A percentile compares a stretch with the other conserved stretches of the same genome.
These are phyloP conservation scores for Phycomyces nitens DNA, from an alignment of 192 early-diverging fungal species.

Conservation along the genomic window DNA sequence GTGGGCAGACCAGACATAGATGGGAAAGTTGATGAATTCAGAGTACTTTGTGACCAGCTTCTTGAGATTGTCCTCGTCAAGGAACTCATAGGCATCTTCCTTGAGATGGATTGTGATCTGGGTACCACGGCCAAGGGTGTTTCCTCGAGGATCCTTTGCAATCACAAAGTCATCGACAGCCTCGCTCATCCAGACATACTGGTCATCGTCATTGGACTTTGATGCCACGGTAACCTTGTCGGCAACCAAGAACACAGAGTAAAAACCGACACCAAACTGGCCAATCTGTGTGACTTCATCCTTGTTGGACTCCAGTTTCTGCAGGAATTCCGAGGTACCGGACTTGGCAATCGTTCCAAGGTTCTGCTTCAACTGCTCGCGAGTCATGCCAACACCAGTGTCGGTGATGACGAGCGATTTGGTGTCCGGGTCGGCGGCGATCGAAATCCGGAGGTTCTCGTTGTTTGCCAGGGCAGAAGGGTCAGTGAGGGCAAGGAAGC, in stretches of 20 bases:
- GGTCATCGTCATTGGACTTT: conserved; percentile 84
- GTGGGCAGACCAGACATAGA: conserved; percentile 70
- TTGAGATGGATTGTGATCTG: conserved; percentile 90
- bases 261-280: conserved; percentile 99
- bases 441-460: conserved; percentile 77
- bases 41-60: conserved; percentile 83
- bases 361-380: conserved; percentile 82
- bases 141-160: conserved; percentile 83
- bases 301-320: conserved; percentile 74
- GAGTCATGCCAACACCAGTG: conserved; percentile 95
- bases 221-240: conserved; percentile 90
- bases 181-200: conserved; percentile 92
- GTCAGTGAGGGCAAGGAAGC: conserved; percentile 77
- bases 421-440: conserved; percentile 68
- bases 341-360: conserved; percentile 98
- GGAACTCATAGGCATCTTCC: conserved; percentile 79
- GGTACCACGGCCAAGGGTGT: conserved; percentile 91
- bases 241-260: conserved; percentile 94
- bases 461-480: conserved; percentile 53
- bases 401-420: conserved; percentile 84
- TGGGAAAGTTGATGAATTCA: conserved; percentile 98
- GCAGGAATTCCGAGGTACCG: conserved; percentile 87
- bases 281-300: conserved; percentile 85
- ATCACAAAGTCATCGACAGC: conserved; percentile 92
- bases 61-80: conserved; percentile 66